Percentiles rank a stretch among this genome's conserved stretches.
phyloP scores from a whole-genome alignment of 495 filamentous ascomycete genomes.

The Friedmanniomyces endolithicus region DNA sequence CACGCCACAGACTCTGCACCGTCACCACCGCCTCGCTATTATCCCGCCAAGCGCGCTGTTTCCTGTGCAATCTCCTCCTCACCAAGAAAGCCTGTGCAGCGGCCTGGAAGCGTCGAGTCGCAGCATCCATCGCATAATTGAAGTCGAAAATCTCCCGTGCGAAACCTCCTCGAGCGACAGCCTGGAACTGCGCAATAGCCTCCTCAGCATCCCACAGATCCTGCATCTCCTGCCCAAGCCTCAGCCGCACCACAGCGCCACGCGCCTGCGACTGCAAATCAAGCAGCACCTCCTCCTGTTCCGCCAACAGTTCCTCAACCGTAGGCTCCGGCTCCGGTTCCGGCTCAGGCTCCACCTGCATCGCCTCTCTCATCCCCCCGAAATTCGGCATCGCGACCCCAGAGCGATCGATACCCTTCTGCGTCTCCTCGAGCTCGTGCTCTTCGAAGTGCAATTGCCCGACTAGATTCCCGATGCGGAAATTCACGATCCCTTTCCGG shows the following conservation, averaged over 20 bases:
- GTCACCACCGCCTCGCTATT: constrained; percentile 59
- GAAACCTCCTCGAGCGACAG: constrained; percentile 68
- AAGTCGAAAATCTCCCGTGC: constrained; percentile 59
- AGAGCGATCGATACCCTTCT: constrained; percentile 89
- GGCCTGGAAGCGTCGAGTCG: constrained; percentile 74
- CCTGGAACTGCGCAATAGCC: constrained; percentile 65
- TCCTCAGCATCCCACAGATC: constrained; percentile 81
- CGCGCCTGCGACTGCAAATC: constrained; percentile 83
- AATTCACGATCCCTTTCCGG: constrained; percentile 84
- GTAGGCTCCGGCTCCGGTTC: constrained; percentile 60
- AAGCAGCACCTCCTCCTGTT: constrained; percentile 54
- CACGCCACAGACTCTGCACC: constrained; percentile 77
- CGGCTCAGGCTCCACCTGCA: constrained; percentile 68
- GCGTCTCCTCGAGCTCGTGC: constrained; percentile 90
- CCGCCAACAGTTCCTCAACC: constrained; percentile 68
- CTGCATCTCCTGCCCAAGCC: constrained; percentile 74
- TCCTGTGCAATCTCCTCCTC: constrained; percentile 47
- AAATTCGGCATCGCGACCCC: constrained; percentile 96
- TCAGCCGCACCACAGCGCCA: constrained; percentile 65
- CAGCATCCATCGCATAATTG: constrained; percentile 52
- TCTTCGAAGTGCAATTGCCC: constrained; percentile 96
- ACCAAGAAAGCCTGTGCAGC: constrained; percentile 66
- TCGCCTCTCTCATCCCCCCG: constrained; percentile 88
- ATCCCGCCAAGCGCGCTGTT: constrained; percentile 55
- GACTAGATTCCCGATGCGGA: constrained; percentile 95